Conservation (phyloP, 768 basidiomycete genomes). For the Lactifluus pinguis region DNA sequence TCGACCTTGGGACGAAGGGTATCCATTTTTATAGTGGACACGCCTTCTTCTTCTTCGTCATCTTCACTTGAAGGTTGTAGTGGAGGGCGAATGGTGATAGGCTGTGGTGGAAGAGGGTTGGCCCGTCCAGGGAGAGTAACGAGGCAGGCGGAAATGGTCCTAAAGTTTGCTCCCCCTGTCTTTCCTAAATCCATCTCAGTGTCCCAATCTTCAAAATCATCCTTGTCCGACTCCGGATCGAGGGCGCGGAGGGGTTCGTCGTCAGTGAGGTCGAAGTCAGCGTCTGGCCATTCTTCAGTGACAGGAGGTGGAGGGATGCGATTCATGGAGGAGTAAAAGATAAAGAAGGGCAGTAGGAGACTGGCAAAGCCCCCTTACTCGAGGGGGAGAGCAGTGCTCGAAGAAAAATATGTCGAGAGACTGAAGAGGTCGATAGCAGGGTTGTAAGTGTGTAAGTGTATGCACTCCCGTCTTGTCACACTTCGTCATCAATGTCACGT, state of each 20-base stretch:
- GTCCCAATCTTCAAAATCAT: constrained; percentile 75
- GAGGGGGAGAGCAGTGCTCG: constrained; percentile 11
- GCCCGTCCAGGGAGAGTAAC: constrained; percentile 32
- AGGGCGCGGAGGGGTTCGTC: constrained; percentile 56
- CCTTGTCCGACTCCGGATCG: constrained; percentile 52
- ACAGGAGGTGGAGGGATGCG: constrained; percentile 49
- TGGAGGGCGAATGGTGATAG: constrained; percentile 62
- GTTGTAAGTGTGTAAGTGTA: not conserved
- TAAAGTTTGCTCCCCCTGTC: constrained; percentile 44
- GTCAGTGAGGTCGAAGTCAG: constrained; percentile 80
- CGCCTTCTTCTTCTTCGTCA: constrained; percentile 72
- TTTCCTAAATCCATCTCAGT: constrained; percentile 59
- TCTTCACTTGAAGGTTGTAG: constrained; percentile 39
- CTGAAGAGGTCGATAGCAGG: not conserved
- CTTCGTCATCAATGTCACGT: not conserved
- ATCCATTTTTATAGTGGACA: constrained; percentile 74
- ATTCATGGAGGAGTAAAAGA: constrained; percentile 33
- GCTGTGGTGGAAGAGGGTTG: constrained; percentile 29
- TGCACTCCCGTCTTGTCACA: not conserved
- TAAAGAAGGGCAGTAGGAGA: not conserved
- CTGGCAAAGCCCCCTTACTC: constrained; percentile 17
- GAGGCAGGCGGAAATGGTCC: constrained; percentile 31
- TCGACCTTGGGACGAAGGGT: constrained; percentile 30
- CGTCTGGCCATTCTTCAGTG: constrained; percentile 79
- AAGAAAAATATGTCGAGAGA: not conserved